Base-by-base conservation (phyloP, 495 filamentous ascomycete species). In the Aspergillus homomorphus region DNA sequence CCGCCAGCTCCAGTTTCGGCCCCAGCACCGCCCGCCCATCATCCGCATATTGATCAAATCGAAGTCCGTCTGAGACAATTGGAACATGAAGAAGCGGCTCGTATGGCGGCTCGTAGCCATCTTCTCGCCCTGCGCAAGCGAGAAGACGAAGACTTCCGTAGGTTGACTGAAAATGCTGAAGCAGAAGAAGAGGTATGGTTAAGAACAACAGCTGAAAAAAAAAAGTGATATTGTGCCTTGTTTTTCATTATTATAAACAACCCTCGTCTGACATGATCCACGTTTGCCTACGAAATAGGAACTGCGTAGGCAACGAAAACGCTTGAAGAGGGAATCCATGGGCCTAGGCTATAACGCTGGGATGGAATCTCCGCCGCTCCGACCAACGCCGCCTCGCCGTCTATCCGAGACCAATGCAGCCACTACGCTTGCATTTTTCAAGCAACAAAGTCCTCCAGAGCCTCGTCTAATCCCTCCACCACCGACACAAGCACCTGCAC, bases 381-480 rank as follows among this genome's bases (percentile, higher is more conserved):
- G 73, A 15, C 76, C 76, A 22, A 73, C 75, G 51, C 71, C 74
- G 53, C 72, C 74, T 28, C 75, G 76, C 48, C 75, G 76, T 19
- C 51, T 79, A 42, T 79, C 76, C 22, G 76, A 79, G 61, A 79
- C 76, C 50, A 79, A 74, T 58, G 76, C 76, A 22, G 76, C 76
- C n/a, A 79, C 76, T 8, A 79, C 76, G n/a, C 61, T 79, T 46
- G 76, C 76, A n/a, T 79, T 78, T 51, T 77, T 79, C 66, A 77
- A 79, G 56, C 76, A 79, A 56, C 76, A 79, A 55, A 75, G 66
- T n/a, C 75, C 76, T 7, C 75, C 73, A n/a, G 76, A 79, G 54
- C 75, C 75, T 43, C 76, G 74, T 45, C 69, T 65, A 30, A 68
- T 71, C 45, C 69, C 71, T 21, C 71, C 71, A 45, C 66, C 67